A percentile compares a stretch with the other conserved stretches of the same genome.
These are phyloP conservation scores for Nothomitra cinnamomea DNA, from an alignment of 2,329 filamentous ascomycete species.

Conservation along the genomic window DNA sequence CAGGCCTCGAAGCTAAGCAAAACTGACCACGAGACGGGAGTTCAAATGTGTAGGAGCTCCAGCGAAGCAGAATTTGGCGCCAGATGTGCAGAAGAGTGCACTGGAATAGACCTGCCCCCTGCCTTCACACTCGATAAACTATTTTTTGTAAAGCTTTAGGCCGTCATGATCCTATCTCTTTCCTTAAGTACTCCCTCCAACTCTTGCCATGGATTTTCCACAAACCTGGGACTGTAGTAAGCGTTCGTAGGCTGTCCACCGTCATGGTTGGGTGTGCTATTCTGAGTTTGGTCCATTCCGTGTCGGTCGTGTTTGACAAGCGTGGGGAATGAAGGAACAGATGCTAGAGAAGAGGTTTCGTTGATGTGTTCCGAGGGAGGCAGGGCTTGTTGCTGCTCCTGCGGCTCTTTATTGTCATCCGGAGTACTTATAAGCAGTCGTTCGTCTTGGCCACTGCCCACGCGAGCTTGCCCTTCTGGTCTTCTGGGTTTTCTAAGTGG, in stretches of 20 bases:
- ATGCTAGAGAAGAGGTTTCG: not conserved
- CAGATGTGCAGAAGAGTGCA: too few relatives aligned
- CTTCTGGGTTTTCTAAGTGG: not conserved
- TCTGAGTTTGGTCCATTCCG: not conserved
- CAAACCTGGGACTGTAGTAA: conserved; percentile 1
- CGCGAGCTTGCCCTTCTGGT: not conserved
- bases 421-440: too few relatives aligned
- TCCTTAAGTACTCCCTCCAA: conserved; percentile 1
- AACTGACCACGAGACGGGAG: too few relatives aligned
- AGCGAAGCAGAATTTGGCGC: too few relatives aligned
- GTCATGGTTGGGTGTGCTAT: not conserved
- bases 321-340: not conserved
- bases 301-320: not conserved
- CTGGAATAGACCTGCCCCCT: too few relatives aligned
- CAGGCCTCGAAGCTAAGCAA: too few relatives aligned
- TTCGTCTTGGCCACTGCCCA: not conserved
- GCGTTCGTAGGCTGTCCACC: not conserved
- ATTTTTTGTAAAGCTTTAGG: too few relatives aligned
- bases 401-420: not conserved
- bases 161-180: not conserved
- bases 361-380: not conserved
- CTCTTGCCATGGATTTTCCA: conserved; percentile 1
- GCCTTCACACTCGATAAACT: too few relatives aligned
- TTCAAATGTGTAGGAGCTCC: too few relatives aligned
- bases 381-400: not conserved